Percentiles rank a stretch among this genome's conserved stretches.
Evolutionary conservation across 768 basidiomycete genomes (phyloP).

Genomic region (Solioccasus polychromus): DNA sequence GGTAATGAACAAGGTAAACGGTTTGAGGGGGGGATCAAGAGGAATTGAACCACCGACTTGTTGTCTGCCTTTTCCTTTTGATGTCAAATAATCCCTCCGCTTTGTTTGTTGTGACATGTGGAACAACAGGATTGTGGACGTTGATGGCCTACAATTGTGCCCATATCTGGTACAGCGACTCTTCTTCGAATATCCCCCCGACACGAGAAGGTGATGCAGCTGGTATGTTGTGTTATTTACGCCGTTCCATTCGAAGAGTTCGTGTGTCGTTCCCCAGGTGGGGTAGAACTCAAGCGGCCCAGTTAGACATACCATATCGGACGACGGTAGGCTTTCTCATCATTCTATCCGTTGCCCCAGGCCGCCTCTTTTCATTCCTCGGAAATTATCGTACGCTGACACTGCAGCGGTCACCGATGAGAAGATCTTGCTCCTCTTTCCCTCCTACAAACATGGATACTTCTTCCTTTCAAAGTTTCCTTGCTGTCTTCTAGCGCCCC

Average conservation of each 20-base stretch:
- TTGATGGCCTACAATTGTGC: constrained; percentile 19
- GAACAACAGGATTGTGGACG: constrained; percentile 18
- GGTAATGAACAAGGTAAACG: constrained; percentile 12
- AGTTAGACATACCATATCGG: constrained; percentile 6
- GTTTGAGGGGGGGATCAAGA: constrained; percentile 1
- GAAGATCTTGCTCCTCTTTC: constrained; percentile 10
- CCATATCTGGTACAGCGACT: constrained; percentile 14
- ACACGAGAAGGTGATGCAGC: constrained; percentile 18
- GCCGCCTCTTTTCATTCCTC: constrained; percentile 21
- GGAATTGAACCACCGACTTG: constrained; percentile 4
- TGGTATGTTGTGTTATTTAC: constrained; percentile 22
- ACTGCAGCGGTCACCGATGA: constrained; percentile 10
- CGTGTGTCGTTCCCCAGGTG: constrained; percentile 10
- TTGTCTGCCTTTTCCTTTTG: constrained; percentile 21
- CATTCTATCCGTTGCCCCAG: constrained; percentile 13
- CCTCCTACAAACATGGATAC: not conserved
- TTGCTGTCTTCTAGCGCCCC: constrained; percentile 12
- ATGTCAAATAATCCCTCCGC: constrained; percentile 16
- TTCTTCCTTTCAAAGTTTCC: constrained; percentile 9
- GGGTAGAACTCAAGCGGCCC: constrained; percentile 7
- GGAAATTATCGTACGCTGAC: constrained; percentile 23
- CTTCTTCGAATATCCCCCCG: constrained; percentile 20
- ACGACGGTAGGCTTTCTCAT: constrained; percentile 9
- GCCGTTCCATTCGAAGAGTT: constrained; percentile 23
- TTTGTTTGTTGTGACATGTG: constrained; percentile 35